Evolutionary conservation across 2,329 filamentous ascomycete species (phyloP).

Genomic region (Boeremia exigua): DNA sequence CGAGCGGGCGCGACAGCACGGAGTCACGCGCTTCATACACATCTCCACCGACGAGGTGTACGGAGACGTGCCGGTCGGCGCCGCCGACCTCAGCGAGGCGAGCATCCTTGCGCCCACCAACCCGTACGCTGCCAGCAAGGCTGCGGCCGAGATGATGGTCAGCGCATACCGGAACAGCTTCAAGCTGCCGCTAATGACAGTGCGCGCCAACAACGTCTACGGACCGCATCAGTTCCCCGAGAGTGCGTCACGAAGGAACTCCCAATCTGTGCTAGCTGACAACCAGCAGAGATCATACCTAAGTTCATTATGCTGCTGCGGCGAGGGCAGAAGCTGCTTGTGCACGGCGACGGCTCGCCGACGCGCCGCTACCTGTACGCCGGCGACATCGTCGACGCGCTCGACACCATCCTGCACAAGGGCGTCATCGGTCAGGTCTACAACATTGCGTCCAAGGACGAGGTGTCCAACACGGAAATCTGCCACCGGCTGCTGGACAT

Average conservation of each 20-base stretch:
- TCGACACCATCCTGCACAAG: slow-evolving; percentile 83
- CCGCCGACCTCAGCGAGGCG: slow-evolving; percentile 73
- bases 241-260: slow-evolving; percentile 63
- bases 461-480: slow-evolving; percentile 75
- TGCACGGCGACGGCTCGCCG: slow-evolving; percentile 78
- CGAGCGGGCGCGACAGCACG: slow-evolving; percentile 75
- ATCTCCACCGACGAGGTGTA: slow-evolving; percentile 88
- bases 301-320: slow-evolving; percentile 79
- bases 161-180: slow-evolving; percentile 86
- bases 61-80: slow-evolving; percentile 75
- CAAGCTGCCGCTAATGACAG: slow-evolving; percentile 79
- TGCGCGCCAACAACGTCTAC: slow-evolving; percentile 84
- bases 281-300: slow-evolving; percentile 75
- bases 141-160: slow-evolving; percentile 84
- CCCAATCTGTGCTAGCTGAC: slow-evolving; percentile 17
- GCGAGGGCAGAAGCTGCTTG: slow-evolving; percentile 68
- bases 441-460: slow-evolving; percentile 80
- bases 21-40: slow-evolving; percentile 77
- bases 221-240: slow-evolving; percentile 84
- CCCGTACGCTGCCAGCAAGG: slow-evolving; percentile 81
- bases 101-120: slow-evolving; percentile 81
- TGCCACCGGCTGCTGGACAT: slow-evolving; percentile 69
- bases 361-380: slow-evolving; percentile 79
- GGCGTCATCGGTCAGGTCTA: slow-evolving; percentile 77
- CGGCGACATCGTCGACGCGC: slow-evolving; percentile 79